A percentile compares a stretch with the other conserved stretches of the same genome.
Evolutionary conservation across 257 asterid species (phyloP).

Genomic region (Schizonepeta tenuifolia): DNA sequence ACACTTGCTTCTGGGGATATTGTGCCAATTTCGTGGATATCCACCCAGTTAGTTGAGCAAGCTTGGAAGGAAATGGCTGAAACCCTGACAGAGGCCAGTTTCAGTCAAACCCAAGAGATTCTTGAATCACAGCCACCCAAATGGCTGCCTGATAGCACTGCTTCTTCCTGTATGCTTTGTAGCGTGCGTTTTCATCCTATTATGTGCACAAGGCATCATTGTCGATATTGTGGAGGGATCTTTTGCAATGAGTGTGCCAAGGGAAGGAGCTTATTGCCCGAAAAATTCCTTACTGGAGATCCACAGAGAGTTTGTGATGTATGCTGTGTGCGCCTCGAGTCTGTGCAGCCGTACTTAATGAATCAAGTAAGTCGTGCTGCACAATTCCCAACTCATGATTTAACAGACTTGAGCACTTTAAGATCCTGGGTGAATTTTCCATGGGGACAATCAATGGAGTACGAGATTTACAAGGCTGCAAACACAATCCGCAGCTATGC

Average conservation of each 20-base stretch:
- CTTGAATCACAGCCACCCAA: constrained; percentile 93
- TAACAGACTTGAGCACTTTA: constrained; percentile 94
- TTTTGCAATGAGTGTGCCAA: constrained; percentile 86
- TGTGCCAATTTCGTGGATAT: constrained; percentile 64
- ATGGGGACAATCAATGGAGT: constrained; percentile 99
- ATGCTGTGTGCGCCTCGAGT: constrained; percentile 86
- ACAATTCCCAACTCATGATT: constrained; percentile 86
- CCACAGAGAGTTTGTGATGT: constrained; percentile 98
- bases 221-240: constrained; percentile 94
- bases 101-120: constrained; percentile 65
- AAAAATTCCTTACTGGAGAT: constrained; percentile 66
- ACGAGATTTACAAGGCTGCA: constrained; percentile 95
- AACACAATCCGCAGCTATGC: constrained; percentile 77
- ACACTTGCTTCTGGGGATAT: constrained; percentile 79
- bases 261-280: constrained; percentile 93
- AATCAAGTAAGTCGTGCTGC: constrained; percentile 91
- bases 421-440: constrained; percentile 99
- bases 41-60: constrained; percentile 75
- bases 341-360: constrained; percentile 90
- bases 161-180: constrained; percentile 94
- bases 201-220: constrained; percentile 98
- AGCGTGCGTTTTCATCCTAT: constrained; percentile 88
- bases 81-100: constrained; percentile 79
- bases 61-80: constrained; percentile 98
- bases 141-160: constrained; percentile 96